Evolutionary conservation across 768 basidiomycete species (phyloP).

Genomic region (Rhodotorula paludigena): DNA sequence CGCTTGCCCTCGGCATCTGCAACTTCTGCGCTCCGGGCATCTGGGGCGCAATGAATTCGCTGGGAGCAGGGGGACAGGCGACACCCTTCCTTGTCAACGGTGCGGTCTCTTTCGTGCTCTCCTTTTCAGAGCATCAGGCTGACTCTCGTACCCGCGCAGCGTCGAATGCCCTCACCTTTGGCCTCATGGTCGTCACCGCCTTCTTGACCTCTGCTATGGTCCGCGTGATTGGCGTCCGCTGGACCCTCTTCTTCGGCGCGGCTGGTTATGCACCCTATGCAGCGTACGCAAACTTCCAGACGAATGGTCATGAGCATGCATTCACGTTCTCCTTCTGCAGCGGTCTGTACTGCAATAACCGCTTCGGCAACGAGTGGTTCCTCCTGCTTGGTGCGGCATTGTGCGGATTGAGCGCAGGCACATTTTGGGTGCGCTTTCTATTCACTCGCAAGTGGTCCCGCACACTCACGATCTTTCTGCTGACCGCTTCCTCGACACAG

Average conservation of each 20-base stretch:
- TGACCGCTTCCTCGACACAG: background rate
- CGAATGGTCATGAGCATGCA: background rate
- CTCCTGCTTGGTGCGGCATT: slow-evolving; percentile 34
- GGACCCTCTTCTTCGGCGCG: slow-evolving; percentile 19
- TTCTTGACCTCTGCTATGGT: slow-evolving; percentile 18
- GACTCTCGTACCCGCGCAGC: background rate
- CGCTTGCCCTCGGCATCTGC: slow-evolving; percentile 8
- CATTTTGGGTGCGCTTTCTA: slow-evolving; percentile 22
- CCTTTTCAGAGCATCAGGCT: background rate
- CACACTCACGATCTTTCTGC: too few relatives aligned
- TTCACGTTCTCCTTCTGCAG: background rate
- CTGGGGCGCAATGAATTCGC: slow-evolving; percentile 32
- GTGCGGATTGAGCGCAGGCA: slow-evolving; percentile 33
- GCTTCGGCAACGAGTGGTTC: slow-evolving; percentile 24
- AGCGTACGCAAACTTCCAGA: background rate
- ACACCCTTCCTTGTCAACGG: slow-evolving; percentile 9
- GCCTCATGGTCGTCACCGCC: slow-evolving; percentile 24
- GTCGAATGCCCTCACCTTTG: slow-evolving; percentile 27
- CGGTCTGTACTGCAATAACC: slow-evolving; percentile 14
- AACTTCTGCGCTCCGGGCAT: slow-evolving; percentile 28
- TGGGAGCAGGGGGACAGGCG: slow-evolving; percentile 13
- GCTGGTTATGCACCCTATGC: slow-evolving; percentile 15
- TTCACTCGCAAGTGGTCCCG: background rate
- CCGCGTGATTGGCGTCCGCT: slow-evolving; percentile 9
- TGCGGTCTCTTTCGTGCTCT: background rate